Evolutionary conservation across 495 filamentous ascomycete genomes (phyloP).

Genomic region (Lophiostoma macrostomum): DNA sequence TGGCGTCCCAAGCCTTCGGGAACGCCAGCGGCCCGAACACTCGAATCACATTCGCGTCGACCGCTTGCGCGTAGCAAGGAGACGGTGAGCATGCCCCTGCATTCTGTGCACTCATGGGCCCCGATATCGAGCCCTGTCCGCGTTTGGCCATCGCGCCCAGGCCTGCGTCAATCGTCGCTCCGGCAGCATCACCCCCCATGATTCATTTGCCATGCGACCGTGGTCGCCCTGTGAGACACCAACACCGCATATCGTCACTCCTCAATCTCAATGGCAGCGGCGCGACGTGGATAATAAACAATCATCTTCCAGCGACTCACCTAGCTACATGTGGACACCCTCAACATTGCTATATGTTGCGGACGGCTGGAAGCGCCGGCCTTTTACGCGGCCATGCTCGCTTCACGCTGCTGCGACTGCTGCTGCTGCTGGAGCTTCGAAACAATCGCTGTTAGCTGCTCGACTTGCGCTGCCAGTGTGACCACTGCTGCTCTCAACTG

Average conservation of each 20-base stretch:
- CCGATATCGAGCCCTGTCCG: slow-evolving; percentile 5
- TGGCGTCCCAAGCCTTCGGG: slow-evolving; percentile 6
- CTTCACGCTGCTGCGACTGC: slow-evolving; percentile 22
- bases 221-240: slow-evolving; percentile 28
- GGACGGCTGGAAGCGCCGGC: slow-evolving; percentile 25
- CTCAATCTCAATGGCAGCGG: slow-evolving; percentile 1
- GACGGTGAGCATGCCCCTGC: slow-evolving; percentile 1
- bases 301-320: neutral
- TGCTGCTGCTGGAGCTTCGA: slow-evolving; percentile 32
- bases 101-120: neutral
- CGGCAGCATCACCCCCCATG: slow-evolving; percentile 4
- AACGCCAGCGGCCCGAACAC: slow-evolving; percentile 17
- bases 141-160: slow-evolving; percentile 10
- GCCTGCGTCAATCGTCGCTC: neutral
- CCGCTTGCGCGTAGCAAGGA: slow-evolving; percentile 17
- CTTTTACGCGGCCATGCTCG: slow-evolving; percentile 23
- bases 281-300: neutral
- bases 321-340: no score
- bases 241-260: slow-evolving; percentile 17
- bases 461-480: slow-evolving; percentile 37
- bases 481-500: slow-evolving; percentile 36
- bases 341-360: neutral
- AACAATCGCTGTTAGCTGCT: slow-evolving; percentile 34
- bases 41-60: slow-evolving; percentile 13
- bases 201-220: slow-evolving; percentile 11